Evolutionary conservation across 768 basidiomycete species (phyloP).

Genomic region (Lactarius pseudohatsudake): DNA sequence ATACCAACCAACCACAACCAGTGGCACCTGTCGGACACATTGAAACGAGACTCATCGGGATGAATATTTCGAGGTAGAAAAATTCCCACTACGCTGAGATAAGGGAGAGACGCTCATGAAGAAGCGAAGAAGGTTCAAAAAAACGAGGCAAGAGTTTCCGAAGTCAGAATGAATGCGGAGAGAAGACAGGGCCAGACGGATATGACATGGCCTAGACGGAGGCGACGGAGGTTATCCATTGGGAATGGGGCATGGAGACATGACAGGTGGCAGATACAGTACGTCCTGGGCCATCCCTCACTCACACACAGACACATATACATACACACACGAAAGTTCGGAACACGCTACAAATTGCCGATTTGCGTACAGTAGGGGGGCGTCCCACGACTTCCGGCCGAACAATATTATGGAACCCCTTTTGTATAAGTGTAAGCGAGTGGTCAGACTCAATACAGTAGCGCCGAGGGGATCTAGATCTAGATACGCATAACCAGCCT

Average conservation of each 20-base stretch:
- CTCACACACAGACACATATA: not conserved
- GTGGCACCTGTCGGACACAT: slow-evolving; percentile 24
- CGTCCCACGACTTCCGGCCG: slow-evolving; percentile 6
- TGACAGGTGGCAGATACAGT: slow-evolving; percentile 15
- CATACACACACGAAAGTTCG: slow-evolving; percentile 4
- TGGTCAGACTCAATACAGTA: not conserved
- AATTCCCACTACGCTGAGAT: slow-evolving; percentile 27
- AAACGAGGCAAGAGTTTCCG: slow-evolving; percentile 21
- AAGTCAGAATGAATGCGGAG: slow-evolving; percentile 16
- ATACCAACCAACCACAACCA: slow-evolving; percentile 1
- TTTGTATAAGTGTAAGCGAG: slow-evolving; percentile 4
- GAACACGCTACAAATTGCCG: slow-evolving; percentile 10
- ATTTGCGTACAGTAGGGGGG: slow-evolving; percentile 3
- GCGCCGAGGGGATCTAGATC: slow-evolving; percentile 17
- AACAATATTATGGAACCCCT: not conserved
- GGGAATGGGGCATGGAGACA: slow-evolving; percentile 1
- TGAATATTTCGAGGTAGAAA: slow-evolving; percentile 25
- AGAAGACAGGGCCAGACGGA: slow-evolving; percentile 6
- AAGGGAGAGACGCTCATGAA: slow-evolving; percentile 23
- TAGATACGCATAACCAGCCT: slow-evolving; percentile 6
- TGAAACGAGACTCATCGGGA: slow-evolving; percentile 16
- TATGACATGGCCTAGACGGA: slow-evolving; percentile 19
- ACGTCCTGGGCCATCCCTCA: not conserved
- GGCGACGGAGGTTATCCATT: slow-evolving; percentile 9
- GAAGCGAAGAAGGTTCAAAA: slow-evolving; percentile 18